Percentiles rank a stretch among this genome's conserved stretches.
These are phyloP conservation scores for Hericium erinaceus DNA, from an alignment of 768 basidiomycete species.

Conservation along the genomic window DNA sequence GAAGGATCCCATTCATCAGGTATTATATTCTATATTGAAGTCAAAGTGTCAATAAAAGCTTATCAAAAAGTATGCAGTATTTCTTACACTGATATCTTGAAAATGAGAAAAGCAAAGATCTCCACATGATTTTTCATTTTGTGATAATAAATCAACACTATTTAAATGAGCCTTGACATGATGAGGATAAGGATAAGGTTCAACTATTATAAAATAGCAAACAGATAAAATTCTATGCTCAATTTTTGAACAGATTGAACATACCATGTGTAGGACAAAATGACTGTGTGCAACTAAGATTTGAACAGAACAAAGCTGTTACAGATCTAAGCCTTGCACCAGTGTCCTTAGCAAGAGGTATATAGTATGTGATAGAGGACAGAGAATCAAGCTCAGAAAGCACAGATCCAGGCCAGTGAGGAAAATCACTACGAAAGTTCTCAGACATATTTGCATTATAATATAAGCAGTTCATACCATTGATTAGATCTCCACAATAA, in stretches of 20 bases:
- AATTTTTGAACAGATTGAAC: background rate
- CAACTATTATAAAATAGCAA: background rate
- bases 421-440: constrained; percentile 1
- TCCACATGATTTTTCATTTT: background rate
- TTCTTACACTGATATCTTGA: constrained; percentile 6
- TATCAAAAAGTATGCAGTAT: background rate
- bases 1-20: constrained; percentile 21
- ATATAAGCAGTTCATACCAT: constrained; percentile 17
- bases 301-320: constrained; percentile 16
- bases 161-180: background rate
- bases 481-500: constrained; percentile 13
- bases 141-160: background rate
- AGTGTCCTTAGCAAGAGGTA: too few relatives aligned
- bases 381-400: background rate
- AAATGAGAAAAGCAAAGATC: background rate
- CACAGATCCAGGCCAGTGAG: constrained; percentile 5
- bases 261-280: constrained; percentile 5
- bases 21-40: background rate
- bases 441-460: background rate
- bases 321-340: constrained; percentile 14
- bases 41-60: background rate
- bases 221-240: too few relatives aligned
- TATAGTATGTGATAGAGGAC: background rate
- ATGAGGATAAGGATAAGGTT: background rate
- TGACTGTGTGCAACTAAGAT: constrained; percentile 9